These are phyloP conservation scores for Primulina huaijiensis DNA, from an alignment of 257 asterid genomes.

Conservation along the genomic window DNA sequence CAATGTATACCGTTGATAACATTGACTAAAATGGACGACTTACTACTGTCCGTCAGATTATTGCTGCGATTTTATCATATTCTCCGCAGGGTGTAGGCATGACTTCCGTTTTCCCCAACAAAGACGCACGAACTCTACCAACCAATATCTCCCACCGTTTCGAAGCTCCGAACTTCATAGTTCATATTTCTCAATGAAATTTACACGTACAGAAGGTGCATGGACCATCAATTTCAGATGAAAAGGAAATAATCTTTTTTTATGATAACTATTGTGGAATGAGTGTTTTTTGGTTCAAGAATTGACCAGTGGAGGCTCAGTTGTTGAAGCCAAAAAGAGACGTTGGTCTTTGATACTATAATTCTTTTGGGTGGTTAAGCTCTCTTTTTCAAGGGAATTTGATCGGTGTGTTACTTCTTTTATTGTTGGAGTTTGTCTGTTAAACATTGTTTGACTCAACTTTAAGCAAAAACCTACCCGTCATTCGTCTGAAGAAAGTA, in stretches of 20 bases:
- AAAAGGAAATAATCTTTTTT: slow-evolving; percentile 9
- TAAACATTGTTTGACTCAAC: slow-evolving; percentile 45
- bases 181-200: not conserved
- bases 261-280: slow-evolving; percentile 16
- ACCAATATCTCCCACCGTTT: slow-evolving; percentile 10
- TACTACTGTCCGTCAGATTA: not conserved
- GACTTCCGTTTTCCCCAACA: slow-evolving; percentile 34
- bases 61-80: slow-evolving; percentile 1
- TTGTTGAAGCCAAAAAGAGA: slow-evolving; percentile 30
- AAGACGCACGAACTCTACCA: slow-evolving; percentile 13
- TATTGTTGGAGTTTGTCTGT: slow-evolving; percentile 63
- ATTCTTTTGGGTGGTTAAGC: slow-evolving; percentile 51
- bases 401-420: slow-evolving; percentile 48
- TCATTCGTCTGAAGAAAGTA: slow-evolving; percentile 20
- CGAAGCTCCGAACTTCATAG: not conserved
- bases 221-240: slow-evolving; percentile 9
- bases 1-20: not conserved
- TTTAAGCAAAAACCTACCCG: slow-evolving; percentile 57
- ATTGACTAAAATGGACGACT: not conserved
- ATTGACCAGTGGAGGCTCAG: slow-evolving; percentile 38
- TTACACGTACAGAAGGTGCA: too few species aligned
- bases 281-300: slow-evolving; percentile 36
- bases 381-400: slow-evolving; percentile 52
- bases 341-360: slow-evolving; percentile 22
- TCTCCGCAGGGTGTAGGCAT: slow-evolving; percentile 13